Conservation (phyloP, 768 basidiomycete species). For the Lentinula lateritia region DNA sequence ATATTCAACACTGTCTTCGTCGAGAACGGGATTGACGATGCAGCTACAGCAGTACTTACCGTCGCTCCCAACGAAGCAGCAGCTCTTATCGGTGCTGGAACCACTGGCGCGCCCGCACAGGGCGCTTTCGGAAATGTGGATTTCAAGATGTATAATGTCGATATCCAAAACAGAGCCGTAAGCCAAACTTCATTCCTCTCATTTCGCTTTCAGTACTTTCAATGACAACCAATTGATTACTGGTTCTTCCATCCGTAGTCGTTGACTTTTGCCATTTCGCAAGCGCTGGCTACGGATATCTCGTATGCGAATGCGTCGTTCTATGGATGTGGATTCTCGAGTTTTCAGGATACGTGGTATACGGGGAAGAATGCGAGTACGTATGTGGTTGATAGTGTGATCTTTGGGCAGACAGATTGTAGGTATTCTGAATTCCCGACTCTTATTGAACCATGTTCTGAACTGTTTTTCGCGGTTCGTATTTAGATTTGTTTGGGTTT, state of each 20-base stretch:
- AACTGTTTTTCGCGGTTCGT: neutral
- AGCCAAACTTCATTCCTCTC: constrained; percentile 12
- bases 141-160: constrained; percentile 63
- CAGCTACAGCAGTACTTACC: constrained; percentile 51
- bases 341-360: constrained; percentile 65
- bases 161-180: constrained; percentile 65
- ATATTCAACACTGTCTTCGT: constrained; percentile 47
- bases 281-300: constrained; percentile 57
- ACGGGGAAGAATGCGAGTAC: constrained; percentile 54
- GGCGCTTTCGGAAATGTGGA: constrained; percentile 47
- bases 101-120: constrained; percentile 49
- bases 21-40: constrained; percentile 43
- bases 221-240: neutral
- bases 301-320: constrained; percentile 66
- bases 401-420: constrained; percentile 66
- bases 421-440: constrained; percentile 13
- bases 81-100: constrained; percentile 55
- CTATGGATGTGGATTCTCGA: constrained; percentile 56
- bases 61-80: constrained; percentile 53
- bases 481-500: constrained; percentile 53
- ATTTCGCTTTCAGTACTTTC: neutral
- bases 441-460: neutral
- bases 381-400: constrained; percentile 55
- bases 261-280: constrained; percentile 56
- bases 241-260: constrained; percentile 9